Percentiles rank a stretch among this genome's conserved stretches.
Conservation (phyloP, 1,284 basidiomycete species). For the Melanopsichium pennsylvanicum region DNA sequence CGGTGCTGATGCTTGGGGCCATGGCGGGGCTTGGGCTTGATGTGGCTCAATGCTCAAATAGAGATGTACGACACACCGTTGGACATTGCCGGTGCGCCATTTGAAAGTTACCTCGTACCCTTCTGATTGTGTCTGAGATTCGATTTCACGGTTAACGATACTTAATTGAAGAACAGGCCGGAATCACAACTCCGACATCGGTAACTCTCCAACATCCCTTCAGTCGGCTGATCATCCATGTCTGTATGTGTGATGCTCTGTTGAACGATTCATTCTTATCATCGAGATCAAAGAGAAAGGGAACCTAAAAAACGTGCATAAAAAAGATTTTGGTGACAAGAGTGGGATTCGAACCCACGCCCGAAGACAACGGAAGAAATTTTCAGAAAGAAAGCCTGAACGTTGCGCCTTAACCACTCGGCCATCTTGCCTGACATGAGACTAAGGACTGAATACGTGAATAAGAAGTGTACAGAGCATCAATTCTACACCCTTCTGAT, state of each 20-base stretch:
- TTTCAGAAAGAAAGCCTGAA: slow-evolving; percentile 42
- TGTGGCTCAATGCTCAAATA: too few species aligned
- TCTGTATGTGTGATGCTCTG: too few species aligned
- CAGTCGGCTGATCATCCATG: too few species aligned
- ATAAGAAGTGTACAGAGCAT: not conserved
- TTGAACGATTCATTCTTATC: slow-evolving; percentile 12
- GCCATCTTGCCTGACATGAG: slow-evolving; percentile 59
- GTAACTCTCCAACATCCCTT: too few species aligned
- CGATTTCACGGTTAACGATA: too few species aligned
- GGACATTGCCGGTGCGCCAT: too few species aligned
- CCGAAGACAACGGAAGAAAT: slow-evolving; percentile 53
- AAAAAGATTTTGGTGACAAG: slow-evolving; percentile 51
- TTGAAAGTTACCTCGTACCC: too few species aligned
- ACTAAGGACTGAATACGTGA: accelerated
- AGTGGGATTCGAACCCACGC: slow-evolving; percentile 66
- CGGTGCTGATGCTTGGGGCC: slow-evolving; percentile 32
- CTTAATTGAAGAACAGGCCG: not conserved
- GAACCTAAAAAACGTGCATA: too few species aligned
- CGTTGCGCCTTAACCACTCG: slow-evolving; percentile 65
- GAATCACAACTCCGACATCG: too few species aligned
- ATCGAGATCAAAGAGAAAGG: too few species aligned
- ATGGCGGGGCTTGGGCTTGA: slow-evolving; percentile 20
- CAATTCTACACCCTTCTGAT: not conserved
- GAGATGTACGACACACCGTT: too few species aligned
- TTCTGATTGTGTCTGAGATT: too few species aligned